Evolutionary conservation across 306 rosid species (phyloP), one percentile per base, ranked within the genome.

Genomic region (Pueraria montana): DNA sequence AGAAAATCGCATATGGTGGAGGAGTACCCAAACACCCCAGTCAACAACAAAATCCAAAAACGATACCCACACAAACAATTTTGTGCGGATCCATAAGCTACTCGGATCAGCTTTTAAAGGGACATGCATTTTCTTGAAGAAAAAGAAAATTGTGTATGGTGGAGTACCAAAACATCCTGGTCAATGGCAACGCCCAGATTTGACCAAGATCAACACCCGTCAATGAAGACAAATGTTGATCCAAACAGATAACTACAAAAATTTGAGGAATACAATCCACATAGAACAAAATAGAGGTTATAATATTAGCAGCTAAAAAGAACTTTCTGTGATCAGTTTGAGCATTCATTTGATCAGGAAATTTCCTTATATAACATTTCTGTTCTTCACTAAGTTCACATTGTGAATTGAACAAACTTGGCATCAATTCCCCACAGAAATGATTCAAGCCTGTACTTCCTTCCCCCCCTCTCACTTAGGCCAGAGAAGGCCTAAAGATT

Each of bases 401-500:
- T 32, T 16, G 55, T 53, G 45, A 48, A 16, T 42, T 21, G 45
- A 34, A 45, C 34, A 81, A 72, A 53, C 21, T 45, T 55, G 78
- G 49, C 72, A 75, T 67, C 48, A 53, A 49, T 64, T 20, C 4
- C 86, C 26, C 61, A 74, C 34, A 49, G 59, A 46, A 17, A 77
- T 9, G 32, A 10, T 76, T 34, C 8, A 69, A 26, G 27, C 21
- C 48, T 23, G 66, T 9, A 42, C 30, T 82, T 65, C 14, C 52
- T 26, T 4, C 6, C n/a, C 26, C 5, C 67, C 8, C 24, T 23
- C 38, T 16, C 27, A 9, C 26, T 36, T 66, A 38, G 46, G 53
- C 42, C 9, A 8, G 1, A 56, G 34, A 34, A 20, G 32, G 18
- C 42, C 7, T 17, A n/a, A 50, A 13, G 18, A 79, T 45, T 74